Evolutionary conservation across 129 eudicot genomes (phyloP), one percentile per base, ranked within the genome.

Genomic region (Rutidosis leptorrhynchoides): DNA sequence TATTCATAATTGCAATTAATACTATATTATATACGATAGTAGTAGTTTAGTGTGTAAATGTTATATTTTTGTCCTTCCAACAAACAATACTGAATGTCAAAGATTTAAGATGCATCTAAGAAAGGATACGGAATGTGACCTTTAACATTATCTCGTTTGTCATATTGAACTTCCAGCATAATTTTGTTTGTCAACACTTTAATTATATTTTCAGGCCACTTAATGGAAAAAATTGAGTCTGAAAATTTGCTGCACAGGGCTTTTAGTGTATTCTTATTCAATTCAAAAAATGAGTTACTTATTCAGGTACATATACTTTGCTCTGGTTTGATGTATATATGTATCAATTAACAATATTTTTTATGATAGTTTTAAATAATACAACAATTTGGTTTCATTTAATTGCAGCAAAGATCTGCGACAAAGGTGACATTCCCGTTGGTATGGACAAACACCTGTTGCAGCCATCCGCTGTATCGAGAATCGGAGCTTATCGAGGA

Each of bases 361-460:
- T 5, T 8, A 19, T 32, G 27, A 37, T 16, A 29, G 0, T 6
- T 16, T 12, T 3, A 63, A 22, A 21, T 42, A 42, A 15, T 25
- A 3, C n/a, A n/a, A n/a, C n/a, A n/a, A n/a, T 6, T 9, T 20
- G 64, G 26, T 33, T 20, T 68, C 23, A 25, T 28, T 10, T 58
- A 42, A 70, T n/a, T 69, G 76, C 95, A 91, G 98, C 98, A 91
- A 91, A 82, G 98, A 17, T 88, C 98, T 37, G 82, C 87, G 20
- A 83, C 96, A 46, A 91, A 91, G 83, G 98, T 91, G 64, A 91
- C 98, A 54, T 91, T 91, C 67, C 98, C 98, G 43, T 67, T 87
- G 78, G 98, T 91, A 58, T 91, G 98, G 98, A 91, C 98, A 72
- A 91, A 91, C 90, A 91, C 98, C 58, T 91, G 98, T 79, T 91